These are phyloP conservation scores for Boletus speciosus DNA, from an alignment of 768 basidiomycete genomes.

Conservation along the genomic window DNA sequence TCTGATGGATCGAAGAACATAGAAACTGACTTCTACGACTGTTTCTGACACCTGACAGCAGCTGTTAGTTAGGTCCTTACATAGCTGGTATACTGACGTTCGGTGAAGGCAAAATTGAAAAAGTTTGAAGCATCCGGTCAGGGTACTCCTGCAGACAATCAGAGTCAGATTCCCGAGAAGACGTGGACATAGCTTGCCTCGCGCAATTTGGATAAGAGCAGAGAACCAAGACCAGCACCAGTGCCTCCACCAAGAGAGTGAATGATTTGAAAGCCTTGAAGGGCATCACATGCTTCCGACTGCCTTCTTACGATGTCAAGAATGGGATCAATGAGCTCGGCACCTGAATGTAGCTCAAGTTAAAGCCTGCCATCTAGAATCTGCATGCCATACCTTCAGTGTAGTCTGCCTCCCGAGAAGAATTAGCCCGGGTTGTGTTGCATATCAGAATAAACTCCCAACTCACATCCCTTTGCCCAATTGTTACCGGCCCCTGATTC, in stretches of 20 bases:
- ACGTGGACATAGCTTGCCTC: slow-evolving; percentile 47
- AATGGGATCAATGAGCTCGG: slow-evolving; percentile 86
- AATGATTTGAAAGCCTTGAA: slow-evolving; percentile 89
- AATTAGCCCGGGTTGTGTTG: slow-evolving; percentile 17
- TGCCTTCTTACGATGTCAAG: slow-evolving; percentile 79
- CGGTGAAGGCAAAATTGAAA: slow-evolving; percentile 52
- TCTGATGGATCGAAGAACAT: not conserved
- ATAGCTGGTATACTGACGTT: slow-evolving; percentile 36
- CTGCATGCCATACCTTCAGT: slow-evolving; percentile 64
- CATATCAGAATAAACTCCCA: slow-evolving; percentile 10
- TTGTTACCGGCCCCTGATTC: slow-evolving; percentile 80
- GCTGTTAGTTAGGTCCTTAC: slow-evolving; percentile 9
- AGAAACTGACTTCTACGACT: slow-evolving; percentile 46
- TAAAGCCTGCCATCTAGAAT: not conserved
- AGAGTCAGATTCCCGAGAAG: not conserved
- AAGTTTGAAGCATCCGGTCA: slow-evolving; percentile 50
- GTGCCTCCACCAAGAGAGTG: slow-evolving; percentile 93
- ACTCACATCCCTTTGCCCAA: slow-evolving; percentile 92
- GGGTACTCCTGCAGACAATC: slow-evolving; percentile 50
- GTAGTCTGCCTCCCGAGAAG: slow-evolving; percentile 52
- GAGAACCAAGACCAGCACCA: slow-evolving; percentile 79
- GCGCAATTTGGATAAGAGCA: slow-evolving; percentile 76
- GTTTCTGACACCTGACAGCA: slow-evolving; percentile 41
- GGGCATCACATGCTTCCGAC: slow-evolving; percentile 74
- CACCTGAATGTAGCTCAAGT: slow-evolving; percentile 46